Evolutionary conservation across 148 eudicot genomes (phyloP), one percentile per base, ranked within the genome.

Genomic region (Vaccinium myrtillus): DNA sequence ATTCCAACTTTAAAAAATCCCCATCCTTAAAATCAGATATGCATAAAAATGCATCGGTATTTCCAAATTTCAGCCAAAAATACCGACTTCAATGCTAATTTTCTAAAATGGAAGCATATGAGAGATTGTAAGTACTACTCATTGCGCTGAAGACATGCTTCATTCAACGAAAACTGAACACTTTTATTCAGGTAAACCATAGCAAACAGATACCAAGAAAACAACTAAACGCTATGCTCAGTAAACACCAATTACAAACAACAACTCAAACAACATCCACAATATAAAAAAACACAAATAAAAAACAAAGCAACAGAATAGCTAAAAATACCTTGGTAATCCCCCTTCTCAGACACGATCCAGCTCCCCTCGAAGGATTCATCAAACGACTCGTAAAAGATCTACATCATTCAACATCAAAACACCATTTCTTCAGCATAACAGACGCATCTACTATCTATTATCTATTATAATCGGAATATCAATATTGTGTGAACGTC

Each of bases 321-420:
- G 30, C 58, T 2, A 51, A 78, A 48, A 27, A 50, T 84, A 96
- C 99, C 99, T 87, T 83, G 49, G 76, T 96, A 96, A 0, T 94
- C 99, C 6, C 87, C 93, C 75, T 96, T 96, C 91, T 94, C 87
- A 21, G 99, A 94, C 6, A 87, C 93, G 77, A 88, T 92, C 99
- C 99, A 96, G 59, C 93, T 86, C 46, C 97, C 99, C 6, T 92
- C 95, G 78, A 96, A 96, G 36, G 93, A 27, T 55, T 94, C 93
- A 76, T 94, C 97, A 83, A 96, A 96, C 16, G 98, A 84, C 87
- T 94, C 98, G 81, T 89, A 90, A 70, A 96, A 91, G 81, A 90
- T 90, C 98, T 96, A 84, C 61, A 76, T 43, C n/a, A 82, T 51
- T 30, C 49, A 63, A 75, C 53, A 48, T 43, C 8, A 32, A 79